These are phyloP conservation scores for Fusarium sp. DNA, from an alignment of 2,329 filamentous ascomycete species.

Conservation along the genomic window DNA sequence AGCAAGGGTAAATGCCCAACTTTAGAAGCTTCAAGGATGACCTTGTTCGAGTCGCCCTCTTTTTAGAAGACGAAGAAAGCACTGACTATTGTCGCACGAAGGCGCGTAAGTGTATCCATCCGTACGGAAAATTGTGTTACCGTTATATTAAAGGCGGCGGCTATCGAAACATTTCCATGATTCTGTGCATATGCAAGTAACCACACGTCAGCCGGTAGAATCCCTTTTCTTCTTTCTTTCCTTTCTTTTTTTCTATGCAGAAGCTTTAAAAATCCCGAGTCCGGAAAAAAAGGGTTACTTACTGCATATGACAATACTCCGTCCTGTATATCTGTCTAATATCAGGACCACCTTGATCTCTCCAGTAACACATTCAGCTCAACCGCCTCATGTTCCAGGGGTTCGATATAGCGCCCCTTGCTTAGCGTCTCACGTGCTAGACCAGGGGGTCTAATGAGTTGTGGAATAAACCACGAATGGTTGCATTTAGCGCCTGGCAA, in stretches of 20 bases:
- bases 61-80: neutral
- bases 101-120: neutral
- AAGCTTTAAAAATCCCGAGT: neutral
- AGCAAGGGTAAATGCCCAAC: slow-evolving; percentile 5
- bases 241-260: neutral
- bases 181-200: slow-evolving; percentile 29
- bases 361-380: slow-evolving; percentile 16
- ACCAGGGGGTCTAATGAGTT: slow-evolving; percentile 14
- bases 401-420: slow-evolving; percentile 2
- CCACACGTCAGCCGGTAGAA: neutral
- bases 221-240: neutral
- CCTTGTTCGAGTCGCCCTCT: slow-evolving; percentile 1
- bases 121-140: slow-evolving; percentile 10
- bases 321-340: neutral
- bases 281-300: neutral
- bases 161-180: slow-evolving; percentile 28
- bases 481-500: slow-evolving; percentile 2
- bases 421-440: slow-evolving; percentile 29
- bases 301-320: neutral
- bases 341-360: slow-evolving; percentile 7
- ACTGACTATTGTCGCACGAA: slow-evolving; percentile 4
- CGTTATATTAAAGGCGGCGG: slow-evolving; percentile 23
- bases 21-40: slow-evolving; percentile 6
- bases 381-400: slow-evolving; percentile 18
- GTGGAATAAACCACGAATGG: neutral